Base-by-base conservation (phyloP, 2,329 filamentous ascomycete species). In the Pyricularia grisea region DNA sequence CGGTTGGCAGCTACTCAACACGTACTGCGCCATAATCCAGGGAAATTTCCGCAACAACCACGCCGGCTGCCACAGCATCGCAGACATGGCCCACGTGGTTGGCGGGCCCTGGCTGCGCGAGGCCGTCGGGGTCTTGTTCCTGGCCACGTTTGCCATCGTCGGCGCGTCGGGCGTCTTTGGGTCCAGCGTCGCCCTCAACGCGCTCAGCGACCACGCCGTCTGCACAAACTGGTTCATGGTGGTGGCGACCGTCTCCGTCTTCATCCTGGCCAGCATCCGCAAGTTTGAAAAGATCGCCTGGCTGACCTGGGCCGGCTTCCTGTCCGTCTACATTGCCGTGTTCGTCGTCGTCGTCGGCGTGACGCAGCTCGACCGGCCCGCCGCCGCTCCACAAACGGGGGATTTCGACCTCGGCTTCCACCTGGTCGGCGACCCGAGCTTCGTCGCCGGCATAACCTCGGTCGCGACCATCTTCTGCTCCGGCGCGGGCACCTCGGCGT, bases 281-380 rank as follows among this genome's bases (percentile, higher is more conserved):
- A 89, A 86, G 69, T 85, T 88, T 72, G 81, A 85, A 67, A 84
- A 88, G 72, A 84, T 90, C 70, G 85, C 83, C 2, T 89, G 85
- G 85, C 77, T 89, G 63, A 87, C 86, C 0, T 90, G 85, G 83
- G 82, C 81, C 12, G 88, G 87, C 0, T 88, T 89, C 72, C 69
- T 82, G 4, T 86, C 82, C 31, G 83, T 90, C 55, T 88, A 86
- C 72, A 77, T 82, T 20, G 86, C 87, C 4, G 82, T 88, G 0
- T 82, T 87, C 70, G 85, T 87, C 68, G 79, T 87, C 65, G 85
- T 87, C 6, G 87, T 90, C 2, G 88, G 86, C 0, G 82, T 80
- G 0, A 61, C 70, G 69, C 67, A 71, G 28, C 80, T 79, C 11
- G 83, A 86, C 71, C 82, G 86, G 2, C 87, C 87, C 17, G 87